Evolutionary conservation across 495 filamentous ascomycete genomes (phyloP).

Genomic region (Penicillium maclennaniae): DNA sequence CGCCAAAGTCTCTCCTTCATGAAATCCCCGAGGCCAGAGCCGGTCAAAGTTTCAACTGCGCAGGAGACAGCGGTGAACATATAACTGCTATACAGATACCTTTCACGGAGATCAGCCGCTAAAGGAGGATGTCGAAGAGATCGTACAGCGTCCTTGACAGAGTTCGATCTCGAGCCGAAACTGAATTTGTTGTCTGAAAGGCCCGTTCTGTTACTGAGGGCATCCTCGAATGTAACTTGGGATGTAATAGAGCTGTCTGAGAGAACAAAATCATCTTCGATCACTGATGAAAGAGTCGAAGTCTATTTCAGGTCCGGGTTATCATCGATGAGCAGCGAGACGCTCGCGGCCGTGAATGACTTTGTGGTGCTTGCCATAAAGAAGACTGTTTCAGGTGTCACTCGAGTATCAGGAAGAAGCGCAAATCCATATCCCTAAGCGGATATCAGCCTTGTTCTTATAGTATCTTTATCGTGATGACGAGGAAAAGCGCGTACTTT

Average conservation of each 20-base stretch:
- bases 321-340: conserved; percentile 42
- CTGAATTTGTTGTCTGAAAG: conserved; percentile 39
- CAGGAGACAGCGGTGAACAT: conserved; percentile 48
- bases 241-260: conserved; percentile 34
- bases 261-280: conserved; percentile 52
- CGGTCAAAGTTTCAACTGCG: conserved; percentile 27
- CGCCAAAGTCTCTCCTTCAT: conserved; percentile 42
- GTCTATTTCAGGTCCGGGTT: conserved; percentile 35
- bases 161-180: conserved; percentile 7
- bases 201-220: conserved; percentile 48
- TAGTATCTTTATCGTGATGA: no score
- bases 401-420: conserved; percentile 28
- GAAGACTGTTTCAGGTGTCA: conserved; percentile 41
- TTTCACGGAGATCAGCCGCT: conserved; percentile 33
- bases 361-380: conserved; percentile 50
- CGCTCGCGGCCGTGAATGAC: conserved; percentile 48
- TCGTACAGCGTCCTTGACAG: conserved; percentile 29
- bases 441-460: no score
- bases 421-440: conserved; percentile 49
- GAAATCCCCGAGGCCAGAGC: conserved; percentile 38
- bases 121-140: conserved; percentile 42
- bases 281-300: conserved; percentile 46
- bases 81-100: conserved; percentile 50
- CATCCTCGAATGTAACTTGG: conserved; percentile 50
- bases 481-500: conserved; percentile 35